These are phyloP conservation scores for Colletotrichum magnum DNA, from an alignment of 2,329 filamentous ascomycete species.

Conservation along the genomic window DNA sequence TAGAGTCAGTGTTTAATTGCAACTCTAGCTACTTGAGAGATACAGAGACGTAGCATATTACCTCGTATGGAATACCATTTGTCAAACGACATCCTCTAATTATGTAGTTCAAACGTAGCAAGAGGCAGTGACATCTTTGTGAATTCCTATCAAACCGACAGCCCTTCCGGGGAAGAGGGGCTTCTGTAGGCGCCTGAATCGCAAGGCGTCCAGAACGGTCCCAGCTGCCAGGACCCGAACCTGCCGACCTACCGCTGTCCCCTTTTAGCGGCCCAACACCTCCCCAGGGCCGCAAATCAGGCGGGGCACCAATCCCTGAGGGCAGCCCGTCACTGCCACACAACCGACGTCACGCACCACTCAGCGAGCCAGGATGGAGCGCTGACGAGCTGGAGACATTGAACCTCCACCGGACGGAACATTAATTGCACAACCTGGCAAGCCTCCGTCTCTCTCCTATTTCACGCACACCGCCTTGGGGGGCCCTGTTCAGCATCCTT, in stretches of 20 bases:
- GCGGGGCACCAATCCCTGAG: constrained; percentile 13
- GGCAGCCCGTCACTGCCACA: constrained; percentile 26
- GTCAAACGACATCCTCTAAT: too few species aligned
- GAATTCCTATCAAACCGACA: too few species aligned
- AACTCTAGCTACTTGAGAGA: too few species aligned
- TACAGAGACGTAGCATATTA: too few species aligned
- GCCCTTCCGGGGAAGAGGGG: not conserved
- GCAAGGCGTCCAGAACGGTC: constrained; percentile 27
- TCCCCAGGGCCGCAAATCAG: constrained; percentile 2
- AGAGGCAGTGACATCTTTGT: too few species aligned
- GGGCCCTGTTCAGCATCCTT: not conserved
- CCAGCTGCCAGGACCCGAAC: constrained; percentile 4
- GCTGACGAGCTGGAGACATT: constrained; percentile 35
- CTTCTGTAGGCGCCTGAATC: constrained; percentile 31
- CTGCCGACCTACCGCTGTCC: not conserved
- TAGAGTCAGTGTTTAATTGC: too few species aligned
- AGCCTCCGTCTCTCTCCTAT: constrained; percentile 26
- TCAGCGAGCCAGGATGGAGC: constrained; percentile 27
- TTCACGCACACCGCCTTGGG: constrained; percentile 19
- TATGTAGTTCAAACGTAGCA: too few species aligned
- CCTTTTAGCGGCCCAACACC: constrained; percentile 24
- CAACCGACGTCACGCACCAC: constrained; percentile 33
- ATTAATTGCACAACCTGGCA: constrained; percentile 30
- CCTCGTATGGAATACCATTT: too few species aligned
- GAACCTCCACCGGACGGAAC: constrained; percentile 28